Conservation (phyloP, 192 early-diverging fungal species). For the Linnemannia exigua region DNA sequence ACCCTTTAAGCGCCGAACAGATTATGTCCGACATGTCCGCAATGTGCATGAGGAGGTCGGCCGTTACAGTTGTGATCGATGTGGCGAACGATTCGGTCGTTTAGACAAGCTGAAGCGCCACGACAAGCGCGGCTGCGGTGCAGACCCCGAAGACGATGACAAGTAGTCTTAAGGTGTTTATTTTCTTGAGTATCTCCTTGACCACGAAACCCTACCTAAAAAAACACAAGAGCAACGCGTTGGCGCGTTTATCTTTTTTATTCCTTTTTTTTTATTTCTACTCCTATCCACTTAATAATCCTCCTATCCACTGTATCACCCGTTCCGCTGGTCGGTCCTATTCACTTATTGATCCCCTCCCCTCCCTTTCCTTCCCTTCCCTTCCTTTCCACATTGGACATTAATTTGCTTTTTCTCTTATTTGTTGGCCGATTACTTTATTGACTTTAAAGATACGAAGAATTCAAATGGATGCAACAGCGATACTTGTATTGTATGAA, state of each 20-base stretch:
- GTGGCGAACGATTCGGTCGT: conserved; percentile 50
- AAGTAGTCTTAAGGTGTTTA: background rate
- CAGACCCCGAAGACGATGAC: conserved; percentile 45
- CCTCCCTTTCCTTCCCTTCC: background rate
- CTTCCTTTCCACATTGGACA: background rate
- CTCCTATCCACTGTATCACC: background rate
- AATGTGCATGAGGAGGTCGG: conserved; percentile 58
- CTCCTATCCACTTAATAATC: background rate
- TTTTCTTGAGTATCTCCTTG: background rate
- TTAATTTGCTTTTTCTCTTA: too few species aligned
- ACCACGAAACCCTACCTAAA: too few species aligned
- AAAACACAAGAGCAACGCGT: background rate
- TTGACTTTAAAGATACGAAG: too few species aligned
- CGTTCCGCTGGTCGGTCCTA: conserved; percentile 1
- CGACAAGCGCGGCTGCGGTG: conserved; percentile 52
- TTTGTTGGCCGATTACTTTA: too few species aligned
- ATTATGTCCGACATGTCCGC: conserved; percentile 54
- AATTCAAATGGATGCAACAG: too few species aligned
- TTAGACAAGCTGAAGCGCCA: conserved; percentile 56
- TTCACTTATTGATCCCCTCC: background rate
- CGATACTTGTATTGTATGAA: too few species aligned
- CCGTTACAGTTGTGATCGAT: conserved; percentile 43
- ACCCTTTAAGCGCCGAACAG: conserved; percentile 53
- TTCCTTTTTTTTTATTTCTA: background rate
- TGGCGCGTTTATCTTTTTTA: background rate